Conservation (phyloP, 2,329 filamentous ascomycete species). For the Cadophora gregata region DNA sequence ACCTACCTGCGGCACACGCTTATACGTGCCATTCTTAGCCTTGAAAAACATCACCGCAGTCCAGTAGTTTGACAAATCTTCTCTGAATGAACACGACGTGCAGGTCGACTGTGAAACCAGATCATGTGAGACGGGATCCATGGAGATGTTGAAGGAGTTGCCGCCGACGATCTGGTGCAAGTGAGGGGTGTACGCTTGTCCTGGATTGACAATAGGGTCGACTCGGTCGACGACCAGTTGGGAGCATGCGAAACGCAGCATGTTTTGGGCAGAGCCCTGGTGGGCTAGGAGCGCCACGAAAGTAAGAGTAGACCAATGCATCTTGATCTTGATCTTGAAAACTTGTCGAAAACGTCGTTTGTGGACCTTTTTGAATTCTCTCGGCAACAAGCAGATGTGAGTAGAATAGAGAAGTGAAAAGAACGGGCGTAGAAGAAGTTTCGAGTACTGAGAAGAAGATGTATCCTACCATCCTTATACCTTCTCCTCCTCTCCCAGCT, state of each 20-base stretch:
- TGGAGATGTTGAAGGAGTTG: conserved; percentile 35
- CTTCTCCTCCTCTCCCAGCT: background rate
- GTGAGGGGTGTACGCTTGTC: conserved; percentile 30
- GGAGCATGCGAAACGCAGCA: conserved; percentile 37
- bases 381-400: background rate
- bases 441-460: background rate
- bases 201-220: conserved; percentile 36
- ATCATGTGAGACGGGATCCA: conserved; percentile 30
- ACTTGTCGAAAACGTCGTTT: background rate
- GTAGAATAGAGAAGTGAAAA: background rate
- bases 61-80: conserved; percentile 72
- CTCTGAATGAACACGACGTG: conserved; percentile 65
- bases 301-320: conserved; percentile 46
- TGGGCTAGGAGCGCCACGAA: conserved; percentile 44
- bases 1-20: conserved; percentile 69
- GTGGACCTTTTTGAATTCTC: background rate
- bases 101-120: conserved; percentile 48
- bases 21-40: conserved; percentile 50
- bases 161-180: conserved; percentile 37
- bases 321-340: conserved; percentile 38
- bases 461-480: conserved; percentile 9
- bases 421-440: conserved; percentile 7
- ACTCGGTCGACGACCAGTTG: conserved; percentile 33
- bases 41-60: conserved; percentile 60
- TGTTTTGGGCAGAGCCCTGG: conserved; percentile 40